Evolutionary conservation across 1,284 basidiomycete genomes (phyloP).

Genomic region (Termitomyces sp.): DNA sequence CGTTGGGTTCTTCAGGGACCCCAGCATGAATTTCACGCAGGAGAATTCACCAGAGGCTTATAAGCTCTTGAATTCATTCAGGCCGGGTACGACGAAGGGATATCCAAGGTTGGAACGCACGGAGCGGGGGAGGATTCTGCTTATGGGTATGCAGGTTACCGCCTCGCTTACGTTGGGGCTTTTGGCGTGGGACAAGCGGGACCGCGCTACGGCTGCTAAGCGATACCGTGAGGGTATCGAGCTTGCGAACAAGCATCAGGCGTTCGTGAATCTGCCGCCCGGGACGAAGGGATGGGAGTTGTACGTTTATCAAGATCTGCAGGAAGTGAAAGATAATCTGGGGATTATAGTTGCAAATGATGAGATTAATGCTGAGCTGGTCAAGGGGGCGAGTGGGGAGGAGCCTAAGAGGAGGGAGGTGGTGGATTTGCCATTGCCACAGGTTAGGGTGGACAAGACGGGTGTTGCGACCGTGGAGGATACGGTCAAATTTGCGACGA

Average conservation of each 20-base stretch:
- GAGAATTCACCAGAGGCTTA: conserved; percentile 24
- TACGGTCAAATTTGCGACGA: conserved; percentile 23
- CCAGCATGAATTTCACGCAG: conserved; percentile 18
- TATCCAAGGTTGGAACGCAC: conserved; percentile 21
- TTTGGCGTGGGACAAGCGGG: conserved; percentile 27
- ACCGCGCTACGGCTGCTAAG: conserved; percentile 28
- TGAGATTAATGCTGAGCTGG: conserved; percentile 14
- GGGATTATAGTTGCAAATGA: conserved; percentile 22
- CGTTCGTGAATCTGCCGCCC: conserved; percentile 15
- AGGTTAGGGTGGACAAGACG: conserved; percentile 19
- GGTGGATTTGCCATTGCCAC: conserved; percentile 14
- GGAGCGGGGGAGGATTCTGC: conserved; percentile 16
- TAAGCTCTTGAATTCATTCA: conserved; percentile 26
- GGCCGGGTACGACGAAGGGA: conserved; percentile 15
- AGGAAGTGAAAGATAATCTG: conserved; percentile 23
- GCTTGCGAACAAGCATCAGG: conserved; percentile 21
- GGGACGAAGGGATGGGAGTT: conserved; percentile 19
- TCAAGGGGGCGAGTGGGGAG: conserved; percentile 1
- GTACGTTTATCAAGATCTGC: conserved; percentile 20
- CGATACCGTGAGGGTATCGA: conserved; percentile 29
- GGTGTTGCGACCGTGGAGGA: conserved; percentile 15
- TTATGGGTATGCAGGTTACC: conserved; percentile 28
- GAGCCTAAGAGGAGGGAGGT: conserved; percentile 20
- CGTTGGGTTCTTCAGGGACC: conserved; percentile 22
- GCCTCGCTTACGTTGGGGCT: conserved; percentile 25